These are phyloP conservation scores for Suillus subalutaceus DNA, from an alignment of 768 basidiomycete genomes.

Conservation along the genomic window DNA sequence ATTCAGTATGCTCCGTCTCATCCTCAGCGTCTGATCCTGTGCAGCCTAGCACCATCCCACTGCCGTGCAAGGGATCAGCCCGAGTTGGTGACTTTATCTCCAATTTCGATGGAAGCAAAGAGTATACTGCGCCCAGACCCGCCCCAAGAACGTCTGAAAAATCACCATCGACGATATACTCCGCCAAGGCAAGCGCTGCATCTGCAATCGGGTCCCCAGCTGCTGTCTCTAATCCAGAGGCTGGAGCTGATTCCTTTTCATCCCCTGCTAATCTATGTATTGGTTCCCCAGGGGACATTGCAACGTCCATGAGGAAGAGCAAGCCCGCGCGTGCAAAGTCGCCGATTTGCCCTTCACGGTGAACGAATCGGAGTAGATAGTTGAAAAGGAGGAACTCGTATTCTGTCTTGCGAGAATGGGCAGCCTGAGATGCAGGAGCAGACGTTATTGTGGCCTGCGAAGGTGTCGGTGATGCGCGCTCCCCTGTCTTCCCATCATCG, in stretches of 20 bases:
- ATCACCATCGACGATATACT: conserved; percentile 95
- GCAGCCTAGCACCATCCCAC: conserved; percentile 76
- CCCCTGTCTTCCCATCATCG: conserved; percentile 11
- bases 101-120: conserved; percentile 85
- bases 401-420: conserved; percentile 67
- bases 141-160: conserved; percentile 97
- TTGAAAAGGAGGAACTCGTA: conserved; percentile 97
- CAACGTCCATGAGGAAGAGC: conserved; percentile 93
- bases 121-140: conserved; percentile 91
- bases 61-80: conserved; percentile 41
- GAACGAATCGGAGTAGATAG: conserved; percentile 92
- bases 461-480: conserved; percentile 57
- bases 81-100: conserved; percentile 56
- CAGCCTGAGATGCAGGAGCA: conserved; percentile 44
- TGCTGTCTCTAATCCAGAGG: conserved; percentile 20
- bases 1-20: conserved; percentile 53
- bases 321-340: conserved; percentile 92
- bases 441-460: conserved; percentile 63
- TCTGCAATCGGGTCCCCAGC: conserved; percentile 73
- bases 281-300: conserved; percentile 79
- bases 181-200: conserved; percentile 84
- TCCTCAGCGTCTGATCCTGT: conserved; percentile 56
- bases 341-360: conserved; percentile 91
- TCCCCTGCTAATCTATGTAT: conserved; percentile 43
- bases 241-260: conserved; percentile 30